Evolutionary conservation across 2,329 filamentous ascomycete genomes (phyloP).

Genomic region (Capronia americana): DNA sequence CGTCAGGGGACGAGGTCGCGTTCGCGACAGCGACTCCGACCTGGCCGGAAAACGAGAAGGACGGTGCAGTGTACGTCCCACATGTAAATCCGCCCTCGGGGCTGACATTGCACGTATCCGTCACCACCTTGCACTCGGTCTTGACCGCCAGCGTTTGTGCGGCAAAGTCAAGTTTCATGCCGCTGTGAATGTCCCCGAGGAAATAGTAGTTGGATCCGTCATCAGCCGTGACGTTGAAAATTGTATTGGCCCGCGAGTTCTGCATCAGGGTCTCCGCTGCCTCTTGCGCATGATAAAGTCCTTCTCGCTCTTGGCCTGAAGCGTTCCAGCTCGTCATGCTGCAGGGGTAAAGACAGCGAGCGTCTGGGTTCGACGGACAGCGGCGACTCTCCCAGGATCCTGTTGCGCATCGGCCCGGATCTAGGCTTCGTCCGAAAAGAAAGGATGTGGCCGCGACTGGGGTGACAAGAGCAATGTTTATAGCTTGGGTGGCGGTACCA

Average conservation of each 20-base stretch:
- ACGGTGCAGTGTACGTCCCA: constrained; percentile 27
- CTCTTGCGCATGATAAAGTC: constrained; percentile 31
- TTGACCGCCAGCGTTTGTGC: constrained; percentile 31
- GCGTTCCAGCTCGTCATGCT: constrained; percentile 33
- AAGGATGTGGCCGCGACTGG: not conserved
- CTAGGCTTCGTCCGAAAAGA: constrained; percentile 14
- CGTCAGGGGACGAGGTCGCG: constrained; percentile 22
- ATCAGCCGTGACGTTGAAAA: constrained; percentile 28
- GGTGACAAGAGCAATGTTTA: constrained; percentile 18
- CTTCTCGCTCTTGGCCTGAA: constrained; percentile 25
- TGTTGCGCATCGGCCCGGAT: constrained; percentile 5
- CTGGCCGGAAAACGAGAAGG: constrained; percentile 32
- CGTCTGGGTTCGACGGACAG: constrained; percentile 17
- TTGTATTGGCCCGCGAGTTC: constrained; percentile 28
- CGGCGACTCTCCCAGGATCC: constrained; percentile 1
- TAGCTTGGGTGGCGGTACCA: constrained; percentile 15
- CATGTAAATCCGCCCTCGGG: constrained; percentile 28
- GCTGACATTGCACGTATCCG: constrained; percentile 27
- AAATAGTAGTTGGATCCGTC: constrained; percentile 26
- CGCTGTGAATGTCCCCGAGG: constrained; percentile 13
- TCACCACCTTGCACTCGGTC: constrained; percentile 33
- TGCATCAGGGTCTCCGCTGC: constrained; percentile 30
- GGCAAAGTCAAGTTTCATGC: constrained; percentile 24
- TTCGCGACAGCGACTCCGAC: constrained; percentile 30
- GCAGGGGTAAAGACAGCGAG: constrained; percentile 30